Percentiles rank a stretch among this genome's conserved stretches.
phyloP scores from a whole-genome alignment of 768 basidiomycete species.

The Russula olivacea region DNA sequence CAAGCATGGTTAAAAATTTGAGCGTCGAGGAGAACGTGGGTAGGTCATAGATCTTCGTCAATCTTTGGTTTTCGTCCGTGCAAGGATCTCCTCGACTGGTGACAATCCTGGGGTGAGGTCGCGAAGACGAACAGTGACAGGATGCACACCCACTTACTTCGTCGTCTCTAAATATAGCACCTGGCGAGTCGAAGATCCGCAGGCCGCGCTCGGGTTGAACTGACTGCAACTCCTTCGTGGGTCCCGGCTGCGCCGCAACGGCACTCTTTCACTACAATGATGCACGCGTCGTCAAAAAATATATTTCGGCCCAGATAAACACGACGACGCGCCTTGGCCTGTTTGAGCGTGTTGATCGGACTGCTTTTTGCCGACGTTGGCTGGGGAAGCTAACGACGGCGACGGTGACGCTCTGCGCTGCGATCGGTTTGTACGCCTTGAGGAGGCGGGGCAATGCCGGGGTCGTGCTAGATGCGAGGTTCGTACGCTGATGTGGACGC shows the following conservation, averaged over 20 bases:
- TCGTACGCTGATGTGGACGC: constrained; percentile 68
- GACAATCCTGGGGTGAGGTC: neutral
- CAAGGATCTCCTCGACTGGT: constrained; percentile 81
- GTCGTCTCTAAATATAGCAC: constrained; percentile 91
- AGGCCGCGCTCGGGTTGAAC: constrained; percentile 84
- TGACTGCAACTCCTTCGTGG: constrained; percentile 50
- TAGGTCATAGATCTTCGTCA: constrained; percentile 56
- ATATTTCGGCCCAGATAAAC: neutral
- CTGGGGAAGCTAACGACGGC: constrained; percentile 97
- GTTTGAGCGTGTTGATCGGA: constrained; percentile 86
- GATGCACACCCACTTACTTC: constrained; percentile 46
- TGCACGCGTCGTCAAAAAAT: neutral
- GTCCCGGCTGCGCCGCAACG: too few species aligned
- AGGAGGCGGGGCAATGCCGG: constrained; percentile 61
- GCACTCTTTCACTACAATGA: neutral
- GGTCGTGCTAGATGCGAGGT: constrained; percentile 34
- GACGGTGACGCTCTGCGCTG: constrained; percentile 65
- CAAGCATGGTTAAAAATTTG: constrained; percentile 86
- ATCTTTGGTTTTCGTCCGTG: constrained; percentile 49
- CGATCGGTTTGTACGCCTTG: constrained; percentile 65
- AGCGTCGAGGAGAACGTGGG: constrained; percentile 65
- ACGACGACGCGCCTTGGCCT: constrained; percentile 52
- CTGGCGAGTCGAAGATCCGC: constrained; percentile 89
- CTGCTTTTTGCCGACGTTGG: constrained; percentile 93
- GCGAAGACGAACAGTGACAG: too few species aligned